Base-by-base conservation (phyloP, 495 filamentous ascomycete genomes). In the Echria macrotheca region DNA sequence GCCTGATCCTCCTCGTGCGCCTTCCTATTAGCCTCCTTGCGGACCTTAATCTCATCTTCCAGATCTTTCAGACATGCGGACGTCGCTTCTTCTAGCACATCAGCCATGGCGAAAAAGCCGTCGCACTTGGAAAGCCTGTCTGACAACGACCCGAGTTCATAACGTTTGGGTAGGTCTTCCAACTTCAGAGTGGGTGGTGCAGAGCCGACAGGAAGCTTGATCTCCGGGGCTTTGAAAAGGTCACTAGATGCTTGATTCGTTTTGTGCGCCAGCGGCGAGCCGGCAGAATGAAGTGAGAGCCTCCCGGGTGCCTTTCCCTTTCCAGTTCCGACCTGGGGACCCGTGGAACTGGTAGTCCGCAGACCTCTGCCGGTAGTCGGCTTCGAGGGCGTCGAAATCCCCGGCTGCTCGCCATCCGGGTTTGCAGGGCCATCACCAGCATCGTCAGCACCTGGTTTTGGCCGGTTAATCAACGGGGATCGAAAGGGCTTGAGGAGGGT, bases 401-500 rank as follows among this genome's bases (percentile, higher is more conserved):
- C 8, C 18, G 14, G 14, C 9, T 21, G 9, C 12, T 6, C 7
- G 12, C 28, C 12, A 12, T 31, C 28, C 28, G 28, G 28, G 44
- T 17, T 35, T 3, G 37, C 44, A 8, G 53, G 48, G 18, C 10
- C 8, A 17, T 21, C 26, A 11, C 6, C 17, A 12, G 25, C 28
- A 14, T 14, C 28, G 24, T 8, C 17, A 23, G n/a, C 5, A 10
- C 9, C 17, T 14, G 25, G 17, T 29, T 22, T 19, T 24, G 50
- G 45, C 26, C 57, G 51, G 19, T 40, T 58, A 15, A 65, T 50
- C 42, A 65, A 28, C 7, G 62, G 62, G 14, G 62, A 65, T 2
- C 55, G 36, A 26, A 65, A 65, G 1, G 62, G 60, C 32, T 58
- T 65, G 14, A 53, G 44, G 40, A 65, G 57, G 5, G 54, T 56